A percentile compares a stretch with the other conserved stretches of the same genome.
Conservation (phyloP, 1,284 basidiomycete genomes). For the Trichosporon ovoides region DNA sequence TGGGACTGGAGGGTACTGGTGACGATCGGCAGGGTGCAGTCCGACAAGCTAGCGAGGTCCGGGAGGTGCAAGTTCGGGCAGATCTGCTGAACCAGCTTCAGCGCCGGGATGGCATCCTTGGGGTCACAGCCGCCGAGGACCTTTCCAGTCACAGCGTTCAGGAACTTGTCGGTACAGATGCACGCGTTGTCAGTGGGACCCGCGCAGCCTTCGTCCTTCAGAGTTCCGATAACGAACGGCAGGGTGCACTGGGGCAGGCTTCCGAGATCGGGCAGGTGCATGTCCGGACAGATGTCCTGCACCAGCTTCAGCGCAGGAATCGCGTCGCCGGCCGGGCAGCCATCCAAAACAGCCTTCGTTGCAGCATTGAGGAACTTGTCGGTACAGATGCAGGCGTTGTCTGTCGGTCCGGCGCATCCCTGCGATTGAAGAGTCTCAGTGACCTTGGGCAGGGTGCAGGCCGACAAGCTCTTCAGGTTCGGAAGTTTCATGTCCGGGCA, state of each 20-base stretch:
- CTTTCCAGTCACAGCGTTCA: not conserved
- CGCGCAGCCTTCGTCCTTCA: not conserved
- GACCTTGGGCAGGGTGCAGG: not conserved
- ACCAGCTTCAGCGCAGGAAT: not conserved
- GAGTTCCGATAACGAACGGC: constrained; percentile 1
- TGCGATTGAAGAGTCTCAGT: not conserved
- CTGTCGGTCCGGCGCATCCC: not conserved
- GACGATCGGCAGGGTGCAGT: constrained; percentile 5
- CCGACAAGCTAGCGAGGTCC: not conserved
- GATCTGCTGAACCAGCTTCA: not conserved
- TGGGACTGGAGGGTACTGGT: not conserved
- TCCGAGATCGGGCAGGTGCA: constrained; percentile 3
- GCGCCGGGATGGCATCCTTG: constrained; percentile 1
- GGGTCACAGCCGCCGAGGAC: not conserved
- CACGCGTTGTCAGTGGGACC: constrained; percentile 5
- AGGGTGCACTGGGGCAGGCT: not conserved
- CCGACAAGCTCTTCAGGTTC: not conserved
- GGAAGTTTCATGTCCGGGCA: constrained; percentile 8
- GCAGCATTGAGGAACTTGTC: too few species aligned
- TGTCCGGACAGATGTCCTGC: constrained; percentile 3
- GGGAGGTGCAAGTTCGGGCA: constrained; percentile 11
- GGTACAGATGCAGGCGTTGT: constrained; percentile 9
- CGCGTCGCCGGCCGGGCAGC: too few species aligned
- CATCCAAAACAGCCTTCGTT: too few species aligned
- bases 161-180: constrained; percentile 1